Evolutionary conservation across 106 monocot species (phyloP), one percentile per base, ranked within the genome.

Genomic region (Dioscorea zingiberensis): DNA sequence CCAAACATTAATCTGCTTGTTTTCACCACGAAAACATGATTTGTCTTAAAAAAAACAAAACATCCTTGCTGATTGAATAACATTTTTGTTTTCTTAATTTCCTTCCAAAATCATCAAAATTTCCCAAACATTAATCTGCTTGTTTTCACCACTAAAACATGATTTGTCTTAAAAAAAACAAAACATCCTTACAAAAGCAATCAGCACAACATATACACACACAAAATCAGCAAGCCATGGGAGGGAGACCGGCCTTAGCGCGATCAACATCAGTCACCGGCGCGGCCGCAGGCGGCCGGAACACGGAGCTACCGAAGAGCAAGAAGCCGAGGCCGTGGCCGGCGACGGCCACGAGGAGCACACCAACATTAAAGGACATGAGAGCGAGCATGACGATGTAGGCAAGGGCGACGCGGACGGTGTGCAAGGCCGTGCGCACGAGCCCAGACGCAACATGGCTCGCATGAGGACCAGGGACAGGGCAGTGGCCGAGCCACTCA

Each of bases 321-420:
- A 73, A 58, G 59, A 81, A 88, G 46, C 77, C 78, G 4, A 76
- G 29, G 0, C 66, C 74, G 28, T 84, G 80, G 1, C 88, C 88
- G 7, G 55, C 54, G 10, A 88, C 58, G 21, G 65, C 72, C 10
- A 53, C 84, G 12, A 81, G 21, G 25, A 88, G 19, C 5, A 84
- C 69, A 4, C 88, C 88, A 13, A 63, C 88, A 59, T 88, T 88
- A 57, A 88, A 88, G 22, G 88, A 88, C 88, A 88, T 88, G 54
- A 84, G 57, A 2, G 88, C 80, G 19, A 88, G 65, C 88, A 88
- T 84, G 22, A 78, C 67, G 19, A 88, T 14, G 74, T 81, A 88
- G 17, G 71, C 60, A 18, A 84, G 26, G 2, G 71, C 88, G 17
- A 84, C 63, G 17, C 81, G 54, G 2, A 73, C 3, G 49, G 80